Conservation (phyloP, 208 protist species). For the Blastocrithidia nonstop region DNA sequence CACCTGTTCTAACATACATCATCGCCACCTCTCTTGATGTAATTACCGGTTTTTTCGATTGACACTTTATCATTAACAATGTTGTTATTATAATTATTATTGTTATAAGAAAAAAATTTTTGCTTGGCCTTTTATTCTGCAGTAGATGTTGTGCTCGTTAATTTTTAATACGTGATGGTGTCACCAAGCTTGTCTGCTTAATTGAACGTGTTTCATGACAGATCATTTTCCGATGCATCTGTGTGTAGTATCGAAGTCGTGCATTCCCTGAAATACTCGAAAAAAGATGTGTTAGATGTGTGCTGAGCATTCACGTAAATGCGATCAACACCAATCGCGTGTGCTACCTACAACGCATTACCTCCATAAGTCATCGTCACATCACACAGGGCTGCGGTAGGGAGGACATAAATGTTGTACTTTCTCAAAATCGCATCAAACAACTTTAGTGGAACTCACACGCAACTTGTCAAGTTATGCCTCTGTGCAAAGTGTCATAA, state of each 20-base stretch:
- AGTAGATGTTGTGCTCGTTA: no score
- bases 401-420: constrained; percentile 28
- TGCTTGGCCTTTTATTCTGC: no score
- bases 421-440: constrained; percentile 15
- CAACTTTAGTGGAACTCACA: constrained; percentile 49
- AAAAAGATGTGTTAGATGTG: constrained; percentile 34
- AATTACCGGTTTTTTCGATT: no score
- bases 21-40: background rate
- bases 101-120: no score
- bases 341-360: constrained; percentile 4
- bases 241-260: constrained; percentile 7
- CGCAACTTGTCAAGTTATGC: constrained; percentile 31
- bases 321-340: constrained; percentile 16
- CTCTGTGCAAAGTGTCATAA: constrained; percentile 33
- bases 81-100: no score
- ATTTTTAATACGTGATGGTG: no score
- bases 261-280: constrained; percentile 38
- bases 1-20: background rate
- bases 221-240: no score
- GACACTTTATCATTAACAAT: no score
- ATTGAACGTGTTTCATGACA: no score
- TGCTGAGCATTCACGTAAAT: constrained; percentile 58
- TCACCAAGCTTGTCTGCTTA: no score
- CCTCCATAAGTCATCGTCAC: constrained; percentile 16
- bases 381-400: constrained; percentile 47